Evolutionary conservation across 164 flowering plant species (phyloP), one percentile per base, ranked within the genome.

Genomic region (Vitis cinerea): DNA sequence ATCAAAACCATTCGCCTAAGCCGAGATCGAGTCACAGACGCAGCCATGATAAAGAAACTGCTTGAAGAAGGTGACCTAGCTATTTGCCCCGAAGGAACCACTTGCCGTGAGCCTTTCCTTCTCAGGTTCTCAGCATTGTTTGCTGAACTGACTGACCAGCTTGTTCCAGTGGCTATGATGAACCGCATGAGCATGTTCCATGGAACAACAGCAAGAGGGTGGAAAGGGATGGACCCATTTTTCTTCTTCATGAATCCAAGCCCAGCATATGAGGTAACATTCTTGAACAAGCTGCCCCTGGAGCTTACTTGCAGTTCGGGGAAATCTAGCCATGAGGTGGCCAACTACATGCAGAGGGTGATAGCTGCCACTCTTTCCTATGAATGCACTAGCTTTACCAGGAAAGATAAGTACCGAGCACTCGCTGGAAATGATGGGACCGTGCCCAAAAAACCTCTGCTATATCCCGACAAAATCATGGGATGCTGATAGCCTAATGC

Each of bases 161-260:
- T 88, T 0, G 88, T 88, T 49, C 96, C 91, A 0, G 93, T 90
- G 63, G 90, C 93, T 0, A 86, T 90, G 89, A 75, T 73, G 27
- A 80, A 81, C 59, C 63, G 78, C 8, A 81, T 84, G 85, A 80
- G 83, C 64, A 83, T 88, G 86, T 90, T 90, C 55, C 90, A 88
- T 55, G 96, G 89, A 14, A 90, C 93, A 5, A 90, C 96, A 0
- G 96, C 91, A 0, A 71, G 87, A 13, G 93, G 96, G 50, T 87
- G 90, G 89, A 88, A 90, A 61, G 90, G 87, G 27, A 79, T 87
- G 87, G 93, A 90, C 75, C 86, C 91, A 1, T 81, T 87, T 61
- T 88, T 77, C 79, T 88, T 85, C 79, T 87, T 90, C 74, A 90
- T 90, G 96, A 88, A 88, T 72, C 92, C 92, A 0, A 83, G 92